Percentiles rank a stretch among this genome's conserved stretches.
phyloP scores from a whole-genome alignment of 257 asterid genomes.

The Cinchona pubescens region DNA sequence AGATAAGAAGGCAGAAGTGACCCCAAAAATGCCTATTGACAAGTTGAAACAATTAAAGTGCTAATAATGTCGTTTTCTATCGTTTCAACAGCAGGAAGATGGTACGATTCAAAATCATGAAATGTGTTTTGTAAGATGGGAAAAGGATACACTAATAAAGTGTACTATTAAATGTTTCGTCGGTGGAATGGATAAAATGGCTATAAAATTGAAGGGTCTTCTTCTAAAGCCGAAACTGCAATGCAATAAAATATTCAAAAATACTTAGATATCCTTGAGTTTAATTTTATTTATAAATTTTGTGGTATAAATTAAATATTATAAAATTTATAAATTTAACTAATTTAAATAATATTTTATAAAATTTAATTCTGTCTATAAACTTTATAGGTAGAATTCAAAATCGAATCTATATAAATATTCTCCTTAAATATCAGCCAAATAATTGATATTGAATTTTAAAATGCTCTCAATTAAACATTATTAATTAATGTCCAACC shows the following conservation, averaged over 20 bases:
- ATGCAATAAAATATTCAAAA: not conserved
- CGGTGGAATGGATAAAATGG: constrained; percentile 32
- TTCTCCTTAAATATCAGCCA: too few relatives aligned
- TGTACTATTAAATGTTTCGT: constrained; percentile 22
- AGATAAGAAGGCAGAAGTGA: not conserved
- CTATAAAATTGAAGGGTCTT: not conserved
- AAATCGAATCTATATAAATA: too few relatives aligned
- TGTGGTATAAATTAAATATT: too few relatives aligned
- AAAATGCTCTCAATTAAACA: not conserved
- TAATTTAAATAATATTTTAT: too few relatives aligned
- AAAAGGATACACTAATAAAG: not conserved
- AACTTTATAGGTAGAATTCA: too few relatives aligned
- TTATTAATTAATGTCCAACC: not conserved
- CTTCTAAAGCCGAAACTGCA: constrained; percentile 12
- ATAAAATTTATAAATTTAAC: too few relatives aligned
- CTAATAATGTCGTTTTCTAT: constrained; percentile 21
- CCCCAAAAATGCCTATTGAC: not conserved
- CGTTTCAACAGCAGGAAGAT: not conserved
- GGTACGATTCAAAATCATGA: constrained; percentile 9
- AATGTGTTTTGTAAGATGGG: not conserved
- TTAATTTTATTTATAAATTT: too few relatives aligned
- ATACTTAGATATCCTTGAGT: too few relatives aligned
- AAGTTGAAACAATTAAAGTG: constrained; percentile 6
- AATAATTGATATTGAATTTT: not conserved
- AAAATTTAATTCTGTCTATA: too few relatives aligned